These are phyloP conservation scores for Globisporangium mamillatum DNA, from an alignment of 352 stramenopile genomes.

Conservation along the genomic window DNA sequence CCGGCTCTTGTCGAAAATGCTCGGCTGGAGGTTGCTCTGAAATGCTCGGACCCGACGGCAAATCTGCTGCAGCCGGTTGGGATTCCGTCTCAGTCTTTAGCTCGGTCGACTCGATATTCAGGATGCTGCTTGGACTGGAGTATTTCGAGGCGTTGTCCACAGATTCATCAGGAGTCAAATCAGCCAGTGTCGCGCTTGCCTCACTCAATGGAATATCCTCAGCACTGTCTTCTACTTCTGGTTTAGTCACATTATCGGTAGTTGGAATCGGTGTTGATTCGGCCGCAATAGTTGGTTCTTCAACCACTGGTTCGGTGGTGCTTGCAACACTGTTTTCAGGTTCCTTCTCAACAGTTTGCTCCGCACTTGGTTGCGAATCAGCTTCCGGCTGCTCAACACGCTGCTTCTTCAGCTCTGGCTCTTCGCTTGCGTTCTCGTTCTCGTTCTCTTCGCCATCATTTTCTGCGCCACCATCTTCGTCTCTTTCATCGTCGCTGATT, in stretches of 20 bases:
- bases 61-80: no score
- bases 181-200: constrained; percentile 17
- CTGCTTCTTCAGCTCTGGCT: constrained; percentile 38
- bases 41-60: neutral
- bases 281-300: neutral
- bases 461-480: constrained; percentile 9
- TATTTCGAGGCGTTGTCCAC: constrained; percentile 7
- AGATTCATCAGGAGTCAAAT: constrained; percentile 14
- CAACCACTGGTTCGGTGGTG: neutral
- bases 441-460: constrained; percentile 24
- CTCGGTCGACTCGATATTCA: constrained; percentile 8
- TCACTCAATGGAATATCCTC: constrained; percentile 19
- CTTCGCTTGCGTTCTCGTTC: constrained; percentile 25
- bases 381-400: constrained; percentile 17
- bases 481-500: constrained; percentile 25
- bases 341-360: constrained; percentile 8
- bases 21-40: constrained; percentile 2
- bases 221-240: neutral
- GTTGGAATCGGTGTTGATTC: neutral
- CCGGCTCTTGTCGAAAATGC: constrained; percentile 2
- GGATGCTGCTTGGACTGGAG: constrained; percentile 4
- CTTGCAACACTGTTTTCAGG: neutral
- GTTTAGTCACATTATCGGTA: neutral
- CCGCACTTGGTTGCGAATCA: neutral
- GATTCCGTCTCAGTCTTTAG: neutral